Base-by-base conservation (phyloP, 2,329 filamentous ascomycete genomes). In the Calonectria honghensis region DNA sequence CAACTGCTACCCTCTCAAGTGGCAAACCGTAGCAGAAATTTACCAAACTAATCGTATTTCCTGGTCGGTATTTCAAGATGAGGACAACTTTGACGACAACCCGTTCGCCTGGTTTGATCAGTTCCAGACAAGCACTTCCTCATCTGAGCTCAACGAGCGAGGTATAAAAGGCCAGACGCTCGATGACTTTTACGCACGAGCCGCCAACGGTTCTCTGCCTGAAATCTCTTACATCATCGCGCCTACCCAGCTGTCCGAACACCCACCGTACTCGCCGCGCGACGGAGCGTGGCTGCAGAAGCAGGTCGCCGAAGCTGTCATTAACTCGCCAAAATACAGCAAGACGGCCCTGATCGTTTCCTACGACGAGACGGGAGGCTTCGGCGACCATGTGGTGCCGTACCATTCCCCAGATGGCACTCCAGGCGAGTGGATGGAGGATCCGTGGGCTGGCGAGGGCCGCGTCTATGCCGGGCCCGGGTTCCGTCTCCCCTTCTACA, bases 241-340 rank as follows among this genome's bases (percentile, higher is more conserved):
- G 5, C 89, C 89, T 0, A 82, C 84, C 11, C 86, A 90, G 74
- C 82, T 91, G 6, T 89, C 88, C 0, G 90, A 91, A 79, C 89
- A 91, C 78, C 86, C 89, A 2, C 89, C 89, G 0, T 90, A 88
- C 77, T 84, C 85, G 52, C 89, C 90, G 2, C 86, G 85, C 73
- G 89, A 91, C 72, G 90, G 89, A 18, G 89, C 85, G 5, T 91
- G 89, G 89, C 83, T 91, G 45, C 88, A 91, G 79, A 86, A 88
- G 78, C 83, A 89, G 77, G 84, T 91, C 7, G 87, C 89, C 20
- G 84, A 90, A 70, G 87, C 89, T 4, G 87, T 91, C 6, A 87
- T 85, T 16, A 84, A 84, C 66, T 89, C 89, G 27, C 87, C 87
- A 6, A 85, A 85, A 54, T 91, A 90, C 78, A 83, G 84, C 54